Base-by-base conservation (phyloP, 805 yeast genomes). In the Brettanomyces custersianus region DNA sequence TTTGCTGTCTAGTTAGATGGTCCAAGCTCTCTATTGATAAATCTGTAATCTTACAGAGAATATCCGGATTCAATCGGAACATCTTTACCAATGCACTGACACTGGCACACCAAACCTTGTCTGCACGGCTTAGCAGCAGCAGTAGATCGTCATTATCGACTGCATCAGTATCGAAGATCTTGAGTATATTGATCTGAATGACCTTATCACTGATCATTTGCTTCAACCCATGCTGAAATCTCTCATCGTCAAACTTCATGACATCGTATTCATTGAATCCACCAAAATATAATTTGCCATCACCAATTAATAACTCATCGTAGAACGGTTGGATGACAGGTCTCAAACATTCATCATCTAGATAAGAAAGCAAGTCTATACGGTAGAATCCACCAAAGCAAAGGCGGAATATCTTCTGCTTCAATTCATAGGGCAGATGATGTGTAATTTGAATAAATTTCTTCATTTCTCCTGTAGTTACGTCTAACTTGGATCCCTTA, bases 271-370 rank as follows among this genome's bases (percentile, higher is more conserved):
- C 42, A 17, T 39, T 39, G 20, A 39, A 36, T n/a, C 40, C 40
- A 12, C 42, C 42, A 33, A 39, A 39, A 25, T 36, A 39, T 4
- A 39, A 17, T 15, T 39, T 39, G 13, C 42, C 42, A 13, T 39
- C 40, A 10, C 36, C 17, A 10, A 39, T 12, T 20, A 39, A 24
- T 5, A 39, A 12, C 22, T 39, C 42, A 13, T 30, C 29, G 17
- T 28, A 39, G 11, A 36, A 39, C n/a, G 22, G n/a, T 10, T 18
- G 28, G 10, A 39, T 23, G 6, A 39, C 7, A 15, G 31, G 23
- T n/a, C 18, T 11, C 6, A 32, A 20, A 4, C 22, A 27, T 7
- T 20, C 20, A 17, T 36, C 26, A 11, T 25, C n/a, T 4, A 39
- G 18, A 20, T 11, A 36, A 5, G 15, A 22, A 5, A 39, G 13